A percentile compares a stretch with the other conserved stretches of the same genome.
phyloP scores from a whole-genome alignment of 805 yeast genomes.

The Deakozyma indianensis region DNA sequence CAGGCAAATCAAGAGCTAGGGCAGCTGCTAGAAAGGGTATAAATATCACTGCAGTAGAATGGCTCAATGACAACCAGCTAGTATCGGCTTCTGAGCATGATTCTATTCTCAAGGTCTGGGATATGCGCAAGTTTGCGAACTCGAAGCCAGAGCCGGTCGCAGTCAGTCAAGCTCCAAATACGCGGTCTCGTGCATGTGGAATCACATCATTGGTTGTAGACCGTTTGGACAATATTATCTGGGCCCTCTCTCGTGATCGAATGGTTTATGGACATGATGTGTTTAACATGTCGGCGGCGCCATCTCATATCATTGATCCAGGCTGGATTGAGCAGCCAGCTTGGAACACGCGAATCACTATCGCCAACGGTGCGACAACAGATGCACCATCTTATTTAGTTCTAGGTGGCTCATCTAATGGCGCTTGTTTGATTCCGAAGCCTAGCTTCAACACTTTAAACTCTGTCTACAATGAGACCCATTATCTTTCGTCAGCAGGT shows the following conservation, averaged over 20 bases:
- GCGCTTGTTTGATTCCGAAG: neutral
- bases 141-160: neutral
- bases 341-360: neutral
- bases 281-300: neutral
- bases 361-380: neutral
- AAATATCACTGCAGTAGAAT: conserved; percentile 10
- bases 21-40: neutral
- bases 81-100: conserved; percentile 11
- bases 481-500: neutral
- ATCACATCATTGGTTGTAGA: conserved; percentile 10
- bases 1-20: neutral
- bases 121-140: conserved; percentile 10
- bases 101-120: conserved; percentile 16
- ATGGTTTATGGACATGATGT: conserved; percentile 5
- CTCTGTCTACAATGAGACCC: neutral
- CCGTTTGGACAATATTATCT: conserved; percentile 7
- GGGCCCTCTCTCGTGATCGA: conserved; percentile 12
- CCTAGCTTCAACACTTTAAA: neutral
- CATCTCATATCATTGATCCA: neutral
- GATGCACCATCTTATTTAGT: neutral
- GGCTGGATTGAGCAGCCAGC: neutral
- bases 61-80: conserved; percentile 9
- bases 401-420: neutral
- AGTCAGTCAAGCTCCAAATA: conserved; percentile 1
- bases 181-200: conserved; percentile 6